Evolutionary conservation across 176 grass and related monocot species (phyloP).

Genomic region (Poa pratensis): DNA sequence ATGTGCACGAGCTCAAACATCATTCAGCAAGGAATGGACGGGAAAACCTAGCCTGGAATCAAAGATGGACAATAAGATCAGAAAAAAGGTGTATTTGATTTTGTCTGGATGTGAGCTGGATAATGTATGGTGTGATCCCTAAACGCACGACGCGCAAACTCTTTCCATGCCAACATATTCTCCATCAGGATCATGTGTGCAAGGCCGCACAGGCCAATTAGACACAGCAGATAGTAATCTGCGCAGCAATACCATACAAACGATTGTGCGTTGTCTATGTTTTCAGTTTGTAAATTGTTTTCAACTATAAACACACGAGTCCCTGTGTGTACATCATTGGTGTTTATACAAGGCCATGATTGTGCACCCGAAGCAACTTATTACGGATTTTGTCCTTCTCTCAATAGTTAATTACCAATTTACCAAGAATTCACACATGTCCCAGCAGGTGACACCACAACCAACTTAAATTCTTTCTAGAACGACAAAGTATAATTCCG

Average conservation of each 20-base stretch:
- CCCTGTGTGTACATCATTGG: background rate
- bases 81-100: background rate
- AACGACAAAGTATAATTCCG: background rate
- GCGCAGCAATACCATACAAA: background rate
- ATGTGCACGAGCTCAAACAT: constrained; percentile 9
- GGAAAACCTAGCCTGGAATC: background rate
- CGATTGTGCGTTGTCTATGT: background rate
- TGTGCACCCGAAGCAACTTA: background rate
- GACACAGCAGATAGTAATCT: background rate
- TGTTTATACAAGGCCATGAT: background rate
- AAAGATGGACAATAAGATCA: background rate
- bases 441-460: background rate
- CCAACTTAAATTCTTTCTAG: background rate
- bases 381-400: background rate
- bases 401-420: background rate
- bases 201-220: background rate
- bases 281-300: background rate
- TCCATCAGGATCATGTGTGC: background rate
- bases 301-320: background rate
- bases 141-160: background rate
- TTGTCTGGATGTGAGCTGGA: background rate
- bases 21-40: background rate
- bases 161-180: background rate
- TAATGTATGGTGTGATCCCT: background rate
- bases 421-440: background rate